Evolutionary conservation across 257 asterid genomes (phyloP).

Genomic region (Fraxinus cuspidata): DNA sequence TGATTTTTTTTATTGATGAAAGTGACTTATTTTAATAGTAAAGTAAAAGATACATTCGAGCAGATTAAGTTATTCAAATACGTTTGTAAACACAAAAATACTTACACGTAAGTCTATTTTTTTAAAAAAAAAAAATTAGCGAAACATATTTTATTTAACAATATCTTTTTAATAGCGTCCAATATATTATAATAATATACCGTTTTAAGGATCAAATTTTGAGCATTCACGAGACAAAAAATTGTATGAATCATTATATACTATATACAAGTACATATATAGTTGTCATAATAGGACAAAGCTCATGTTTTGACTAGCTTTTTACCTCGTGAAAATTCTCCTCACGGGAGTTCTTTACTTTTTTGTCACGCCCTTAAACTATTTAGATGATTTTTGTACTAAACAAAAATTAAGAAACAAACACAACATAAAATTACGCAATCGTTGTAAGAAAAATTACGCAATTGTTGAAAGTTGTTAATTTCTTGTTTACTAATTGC

Average conservation of each 20-base stretch:
- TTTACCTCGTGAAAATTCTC: background rate
- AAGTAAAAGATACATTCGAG: no score
- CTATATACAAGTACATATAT: background rate
- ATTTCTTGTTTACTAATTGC: background rate
- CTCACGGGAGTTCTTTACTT: background rate
- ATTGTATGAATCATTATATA: background rate
- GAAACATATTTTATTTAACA: no score
- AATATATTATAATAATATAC: background rate
- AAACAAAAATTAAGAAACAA: no score
- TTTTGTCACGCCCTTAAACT: background rate
- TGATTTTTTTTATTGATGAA: no score
- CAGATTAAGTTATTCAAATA: no score
- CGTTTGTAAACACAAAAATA: no score
- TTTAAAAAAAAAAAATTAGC: no score
- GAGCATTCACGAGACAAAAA: background rate
- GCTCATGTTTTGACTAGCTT: background rate
- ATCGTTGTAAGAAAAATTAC: no score
- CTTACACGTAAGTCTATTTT: no score
- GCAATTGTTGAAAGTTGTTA: background rate
- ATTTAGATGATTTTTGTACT: background rate
- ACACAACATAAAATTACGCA: no score
- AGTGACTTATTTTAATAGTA: no score
- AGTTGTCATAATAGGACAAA: background rate
- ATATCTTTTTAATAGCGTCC: no score
- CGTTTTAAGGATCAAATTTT: background rate